Base-by-base conservation (phyloP, 2,329 filamentous ascomycete genomes). In the Pestalotiopsis sp. region DNA sequence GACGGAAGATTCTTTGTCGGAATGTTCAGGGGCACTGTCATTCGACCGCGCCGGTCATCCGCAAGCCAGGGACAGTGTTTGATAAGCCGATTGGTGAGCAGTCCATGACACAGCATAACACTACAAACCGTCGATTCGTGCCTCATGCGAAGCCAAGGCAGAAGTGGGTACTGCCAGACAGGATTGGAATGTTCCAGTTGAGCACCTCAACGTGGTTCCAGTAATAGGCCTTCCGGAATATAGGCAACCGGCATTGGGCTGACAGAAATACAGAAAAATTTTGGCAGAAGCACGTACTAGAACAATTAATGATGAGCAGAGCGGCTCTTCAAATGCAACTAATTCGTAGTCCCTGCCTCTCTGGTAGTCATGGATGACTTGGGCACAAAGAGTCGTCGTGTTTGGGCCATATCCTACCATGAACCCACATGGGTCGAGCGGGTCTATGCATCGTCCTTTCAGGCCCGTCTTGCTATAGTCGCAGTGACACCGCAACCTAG, bases 191-290 rank as follows among this genome's bases (percentile, higher is more conserved):
- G 62, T 71, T 73, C 72, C 72, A 72, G 71, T 70, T 63, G 69
- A 67, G 71, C 70, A 67, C 63, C 70, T 77, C 77, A 60, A 81
- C 80, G 80, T 82, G 80, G 80, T 79, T 77, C 79, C 79, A 81
- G 71, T 80, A 72, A 71, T 72, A 71, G 70, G 66, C 68, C 71
- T 70, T 67, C 71, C 72, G 38, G 27, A 52, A 52, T 52, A 52
- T 52, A 52, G 45, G 45, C 45, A 52, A 52, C 45, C 45, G 45
- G 64, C 69, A 66, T 49, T 57, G 41, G 65, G 68, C 58, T 72
- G 72, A 71, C 68, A 59, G 70, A 71, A 67, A 66, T 64, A 45
- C 63, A 65, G 45, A 64, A 17, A 39, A 23, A 36, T 52, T 49
- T 31, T 66, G 38, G 23, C 52, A 27, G 25, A 25, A 66, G n/a